Percentiles rank a stretch among this genome's conserved stretches.
phyloP scores from a whole-genome alignment of 1,284 basidiomycete species.

The Pseudomicrostroma phylloplanum region DNA sequence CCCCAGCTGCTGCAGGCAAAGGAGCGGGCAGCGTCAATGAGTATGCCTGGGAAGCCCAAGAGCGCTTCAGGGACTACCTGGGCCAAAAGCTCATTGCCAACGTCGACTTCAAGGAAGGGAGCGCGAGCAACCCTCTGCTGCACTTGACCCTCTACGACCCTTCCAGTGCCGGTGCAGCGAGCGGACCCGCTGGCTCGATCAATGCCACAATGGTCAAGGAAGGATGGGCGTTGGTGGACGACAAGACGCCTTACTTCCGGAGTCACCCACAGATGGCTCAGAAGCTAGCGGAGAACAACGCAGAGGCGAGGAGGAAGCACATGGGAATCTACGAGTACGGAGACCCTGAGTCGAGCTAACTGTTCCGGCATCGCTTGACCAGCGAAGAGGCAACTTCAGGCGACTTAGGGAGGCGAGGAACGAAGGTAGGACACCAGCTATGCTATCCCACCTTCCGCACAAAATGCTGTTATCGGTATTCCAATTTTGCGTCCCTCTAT shows the following conservation, averaged over 20 bases:
- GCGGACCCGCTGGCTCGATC: conserved; percentile 31
- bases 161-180: conserved; percentile 21
- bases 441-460: too few relatives aligned
- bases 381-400: too few relatives aligned
- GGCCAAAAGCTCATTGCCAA: conserved; percentile 44
- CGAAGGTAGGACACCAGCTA: too few relatives aligned
- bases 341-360: conserved; percentile 18
- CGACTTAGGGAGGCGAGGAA: too few relatives aligned
- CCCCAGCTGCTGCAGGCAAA: conserved; percentile 17
- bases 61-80: conserved; percentile 30
- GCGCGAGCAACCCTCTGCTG: conserved; percentile 16
- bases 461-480: too few relatives aligned
- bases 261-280: conserved; percentile 24
- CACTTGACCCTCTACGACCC: conserved; percentile 41
- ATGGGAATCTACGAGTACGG: conserved; percentile 38
- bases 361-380: too few relatives aligned
- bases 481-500: too few relatives aligned
- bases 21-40: conserved; percentile 16
- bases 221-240: conserved; percentile 34
- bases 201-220: conserved; percentile 33
- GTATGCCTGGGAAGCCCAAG: conserved; percentile 37
- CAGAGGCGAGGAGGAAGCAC: conserved; percentile 29
- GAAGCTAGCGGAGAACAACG: conserved; percentile 22
- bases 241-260: conserved; percentile 32
- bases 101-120: conserved; percentile 33